Conservation (phyloP, 805 yeast genomes). For the Candida awuae region DNA sequence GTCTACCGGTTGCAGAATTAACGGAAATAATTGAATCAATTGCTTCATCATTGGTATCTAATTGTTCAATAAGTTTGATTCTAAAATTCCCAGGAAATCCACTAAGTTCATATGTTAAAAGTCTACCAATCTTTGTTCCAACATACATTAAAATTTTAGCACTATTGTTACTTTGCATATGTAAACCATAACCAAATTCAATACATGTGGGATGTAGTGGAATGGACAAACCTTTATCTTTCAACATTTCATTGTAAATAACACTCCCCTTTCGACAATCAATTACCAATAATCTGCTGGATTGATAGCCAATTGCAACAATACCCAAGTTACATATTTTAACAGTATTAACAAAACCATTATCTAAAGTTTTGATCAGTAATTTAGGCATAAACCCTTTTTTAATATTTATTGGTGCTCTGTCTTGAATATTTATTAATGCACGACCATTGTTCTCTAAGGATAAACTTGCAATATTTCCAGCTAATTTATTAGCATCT, state of each 20-base stretch:
- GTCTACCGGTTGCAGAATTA: conserved; percentile 50
- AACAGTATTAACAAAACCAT: conserved; percentile 50
- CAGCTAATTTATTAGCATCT: conserved; percentile 6
- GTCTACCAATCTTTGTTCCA: conserved; percentile 73
- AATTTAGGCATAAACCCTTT: conserved; percentile 60
- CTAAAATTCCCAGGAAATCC: conserved; percentile 60
- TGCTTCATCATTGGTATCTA: conserved; percentile 43
- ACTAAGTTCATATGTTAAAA: conserved; percentile 53
- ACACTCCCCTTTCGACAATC: conserved; percentile 65
- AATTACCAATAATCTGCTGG: conserved; percentile 66
- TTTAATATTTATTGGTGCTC: conserved; percentile 42
- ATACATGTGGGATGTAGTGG: conserved; percentile 43
- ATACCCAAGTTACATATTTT: conserved; percentile 73
- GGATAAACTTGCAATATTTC: conserved; percentile 4
- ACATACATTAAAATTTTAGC: conserved; percentile 59
- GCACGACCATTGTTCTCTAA: conserved; percentile 12
- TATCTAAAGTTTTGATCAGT: conserved; percentile 32
- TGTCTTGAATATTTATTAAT: conserved; percentile 40
- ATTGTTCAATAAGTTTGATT: conserved; percentile 42
- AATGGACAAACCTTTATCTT: conserved; percentile 24
- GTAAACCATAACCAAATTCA: conserved; percentile 67
- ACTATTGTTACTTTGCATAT: conserved; percentile 14
- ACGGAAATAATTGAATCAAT: conserved; percentile 52
- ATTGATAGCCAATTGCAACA: conserved; percentile 67
- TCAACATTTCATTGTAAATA: conserved; percentile 32